Evolutionary conservation across 2,329 filamentous ascomycete genomes (phyloP).

Genomic region (Geosmithia putterillii): DNA sequence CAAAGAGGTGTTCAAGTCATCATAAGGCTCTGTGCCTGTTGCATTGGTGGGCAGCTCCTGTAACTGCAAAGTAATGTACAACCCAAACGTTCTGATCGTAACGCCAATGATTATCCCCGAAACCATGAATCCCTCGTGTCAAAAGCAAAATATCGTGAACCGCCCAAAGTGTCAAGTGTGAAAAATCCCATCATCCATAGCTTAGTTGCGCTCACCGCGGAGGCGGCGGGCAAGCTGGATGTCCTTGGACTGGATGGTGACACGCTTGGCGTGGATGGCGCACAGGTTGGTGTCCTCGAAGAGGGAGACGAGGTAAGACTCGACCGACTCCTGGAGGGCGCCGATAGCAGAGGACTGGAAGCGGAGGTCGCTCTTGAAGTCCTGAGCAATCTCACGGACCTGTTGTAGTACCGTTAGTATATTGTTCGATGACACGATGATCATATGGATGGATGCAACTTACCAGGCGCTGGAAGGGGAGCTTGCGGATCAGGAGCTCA

Average conservation of each 20-base stretch:
- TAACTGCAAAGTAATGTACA: conserved; percentile 26
- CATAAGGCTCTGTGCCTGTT: conserved; percentile 7
- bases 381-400: conserved; percentile 89
- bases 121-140: conserved; percentile 22
- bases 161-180: conserved; percentile 12
- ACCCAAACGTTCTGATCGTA: conserved; percentile 25
- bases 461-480: conserved; percentile 92
- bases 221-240: conserved; percentile 94
- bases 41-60: conserved; percentile 14
- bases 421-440: not conserved
- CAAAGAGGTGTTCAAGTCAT: not conserved
- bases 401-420: conserved; percentile 14
- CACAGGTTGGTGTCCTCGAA: conserved; percentile 98
- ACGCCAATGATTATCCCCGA: conserved; percentile 33
- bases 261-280: conserved; percentile 98
- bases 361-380: conserved; percentile 89
- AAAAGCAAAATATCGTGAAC: conserved; percentile 27
- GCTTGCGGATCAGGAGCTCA: conserved; percentile 91
- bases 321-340: conserved; percentile 94
- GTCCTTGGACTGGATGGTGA: conserved; percentile 95
- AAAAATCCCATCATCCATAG: conserved; percentile 2
- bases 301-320: conserved; percentile 95
- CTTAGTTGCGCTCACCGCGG: conserved; percentile 83
- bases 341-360: conserved; percentile 98
- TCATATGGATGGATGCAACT: conserved; percentile 10